A percentile compares a stretch with the other conserved stretches of the same genome.
These are phyloP conservation scores for Zanthoxylum bungeanum DNA, from an alignment of 345 rosid species.

Conservation along the genomic window DNA sequence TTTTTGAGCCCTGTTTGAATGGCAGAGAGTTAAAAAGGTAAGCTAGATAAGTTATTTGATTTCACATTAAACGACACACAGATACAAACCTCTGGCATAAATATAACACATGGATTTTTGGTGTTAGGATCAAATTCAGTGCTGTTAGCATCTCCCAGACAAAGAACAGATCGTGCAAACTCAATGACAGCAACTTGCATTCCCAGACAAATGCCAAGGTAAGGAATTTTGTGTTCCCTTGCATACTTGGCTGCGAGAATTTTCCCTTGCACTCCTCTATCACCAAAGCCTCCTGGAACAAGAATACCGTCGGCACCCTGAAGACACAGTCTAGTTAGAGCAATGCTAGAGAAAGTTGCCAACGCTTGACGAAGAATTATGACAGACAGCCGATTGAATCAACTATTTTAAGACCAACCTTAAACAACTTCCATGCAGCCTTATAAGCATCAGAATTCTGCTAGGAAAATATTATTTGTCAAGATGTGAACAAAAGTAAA, in stretches of 20 bases:
- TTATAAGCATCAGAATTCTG: slow-evolving; percentile 77
- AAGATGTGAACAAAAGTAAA: slow-evolving; percentile 17
- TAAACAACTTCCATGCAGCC: slow-evolving; percentile 75
- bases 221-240: slow-evolving; percentile 83
- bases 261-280: slow-evolving; percentile 94
- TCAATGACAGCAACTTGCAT: slow-evolving; percentile 98
- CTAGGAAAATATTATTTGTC: slow-evolving; percentile 17
- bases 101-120: slow-evolving; percentile 74
- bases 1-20: slow-evolving; percentile 72
- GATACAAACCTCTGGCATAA: slow-evolving; percentile 87
- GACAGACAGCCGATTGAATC: not conserved
- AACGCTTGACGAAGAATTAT: not conserved
- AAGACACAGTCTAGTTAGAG: slow-evolving; percentile 16
- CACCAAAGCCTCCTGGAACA: slow-evolving; percentile 99
- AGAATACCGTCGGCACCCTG: slow-evolving; percentile 94
- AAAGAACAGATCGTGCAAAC: slow-evolving; percentile 73
- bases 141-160: slow-evolving; percentile 80
- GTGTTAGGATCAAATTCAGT: slow-evolving; percentile 83
- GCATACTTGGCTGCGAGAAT: slow-evolving; percentile 86
- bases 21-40: not conserved
- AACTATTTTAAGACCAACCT: slow-evolving; percentile 43
- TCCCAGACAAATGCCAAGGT: slow-evolving; percentile 92
- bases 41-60: slow-evolving; percentile 2
- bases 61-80: not conserved
- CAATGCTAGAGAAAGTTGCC: not conserved